Evolutionary conservation across 2,329 filamentous ascomycete species (phyloP), one percentile per base, ranked within the genome.

Genomic region (Myotisia sp.): DNA sequence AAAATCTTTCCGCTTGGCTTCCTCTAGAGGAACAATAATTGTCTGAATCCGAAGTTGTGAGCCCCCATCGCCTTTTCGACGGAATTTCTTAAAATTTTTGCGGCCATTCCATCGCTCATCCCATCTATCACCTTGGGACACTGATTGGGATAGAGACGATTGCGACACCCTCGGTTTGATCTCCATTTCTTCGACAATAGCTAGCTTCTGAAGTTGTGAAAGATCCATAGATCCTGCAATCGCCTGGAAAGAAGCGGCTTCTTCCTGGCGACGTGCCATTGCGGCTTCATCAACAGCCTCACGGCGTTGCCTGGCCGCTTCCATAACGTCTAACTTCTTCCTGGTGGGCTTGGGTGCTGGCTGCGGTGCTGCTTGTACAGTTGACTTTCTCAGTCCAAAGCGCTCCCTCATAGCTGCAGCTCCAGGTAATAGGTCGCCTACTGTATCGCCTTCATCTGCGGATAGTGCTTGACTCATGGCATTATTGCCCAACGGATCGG

Each of bases 41-140:
- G 62, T 64, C 39, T 67, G 64, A 3, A 60, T 45, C 21, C 60
- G 56, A 21, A 58, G 56, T n/a, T 60, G 57, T 30, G 49, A 45
- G 0, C 55, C 34, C 41, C 53, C 49, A 44, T 56, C 46, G 36
- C 53, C 51, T 29, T 52, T 46, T 23, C 57, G 40, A 38, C 42
- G 26, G 50, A 98, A 98, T 47, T 74, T 80, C 55, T 98, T 98
- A 62, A 93, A 98, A 51, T 98, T 95, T 56, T 84, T 87, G 27
- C 87, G 70, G 1, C 87, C 90, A 51, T 94, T 92, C 90, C 90
- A 98, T 24, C 68, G 68, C 1, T 83, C 75, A 44, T 94, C 73
- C 86, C 87, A 94, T 26, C 82, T 68, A 4, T 76, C 71, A 12
- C 67, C 58, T 21, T 54, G 55, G n/a, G 60, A 51, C 34, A 58